Conservation (phyloP, 371 early-diverging fungal genomes). For the Zopfochytrium polystomum region DNA sequence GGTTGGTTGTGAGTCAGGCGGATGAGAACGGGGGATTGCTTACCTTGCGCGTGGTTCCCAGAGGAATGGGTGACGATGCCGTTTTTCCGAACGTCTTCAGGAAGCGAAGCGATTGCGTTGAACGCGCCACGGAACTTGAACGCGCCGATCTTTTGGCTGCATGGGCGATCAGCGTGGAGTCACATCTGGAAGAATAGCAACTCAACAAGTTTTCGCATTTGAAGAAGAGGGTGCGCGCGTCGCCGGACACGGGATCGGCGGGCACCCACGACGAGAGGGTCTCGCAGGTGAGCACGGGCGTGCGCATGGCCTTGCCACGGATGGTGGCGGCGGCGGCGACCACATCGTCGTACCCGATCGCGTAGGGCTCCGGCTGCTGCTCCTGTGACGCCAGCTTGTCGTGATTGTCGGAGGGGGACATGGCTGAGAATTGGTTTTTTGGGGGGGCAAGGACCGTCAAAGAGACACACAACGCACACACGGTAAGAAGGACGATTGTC, state of each 20-base stretch:
- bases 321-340: constrained; percentile 48
- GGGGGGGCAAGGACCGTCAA: too few relatives aligned
- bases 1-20: constrained; percentile 1
- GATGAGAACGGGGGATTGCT: not conserved
- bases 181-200: too few relatives aligned
- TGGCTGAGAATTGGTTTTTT: too few relatives aligned
- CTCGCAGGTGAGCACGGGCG: constrained; percentile 50
- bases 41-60: too few relatives aligned
- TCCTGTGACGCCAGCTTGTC: too few relatives aligned
- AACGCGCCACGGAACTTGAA: constrained; percentile 62
- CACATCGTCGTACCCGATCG: too few relatives aligned
- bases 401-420: too few relatives aligned
- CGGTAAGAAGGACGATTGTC: too few relatives aligned
- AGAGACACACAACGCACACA: too few relatives aligned
- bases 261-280: constrained; percentile 37
- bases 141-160: constrained; percentile 54
- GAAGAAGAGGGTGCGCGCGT: constrained; percentile 40
- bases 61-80: constrained; percentile 24
- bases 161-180: too few relatives aligned
- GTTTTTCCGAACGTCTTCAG: not conserved
- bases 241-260: constrained; percentile 11
- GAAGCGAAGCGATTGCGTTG: constrained; percentile 38
- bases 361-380: too few relatives aligned
- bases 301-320: constrained; percentile 40
- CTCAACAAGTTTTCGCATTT: constrained; percentile 59